Base-by-base conservation (phyloP, 129 eudicot species). In the Chrysanthemum makinoi region DNA sequence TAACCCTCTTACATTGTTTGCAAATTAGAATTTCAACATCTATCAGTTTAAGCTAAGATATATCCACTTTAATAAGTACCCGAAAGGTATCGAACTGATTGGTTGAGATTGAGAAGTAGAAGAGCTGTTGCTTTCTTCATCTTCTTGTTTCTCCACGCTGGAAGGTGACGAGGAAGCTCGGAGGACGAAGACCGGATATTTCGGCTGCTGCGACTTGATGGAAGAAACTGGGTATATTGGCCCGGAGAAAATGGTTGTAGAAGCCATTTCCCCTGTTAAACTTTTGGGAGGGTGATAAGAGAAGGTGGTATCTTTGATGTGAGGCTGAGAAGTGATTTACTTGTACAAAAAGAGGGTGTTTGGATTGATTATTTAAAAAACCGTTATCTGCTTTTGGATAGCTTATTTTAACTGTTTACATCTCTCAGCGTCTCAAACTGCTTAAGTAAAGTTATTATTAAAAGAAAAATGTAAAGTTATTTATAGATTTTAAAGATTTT, bases 231-330 rank as follows among this genome's bases (percentile, higher is more conserved):
- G 46, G 49, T 44, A 14, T 49, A 62, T 50, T 18, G 65, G 66
- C 60, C 57, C 33, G 60, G 81, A 70, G 77, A 70, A 77, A 60
- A 77, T 72, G 66, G 77, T 63, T 13, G 72, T 77, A 4, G 81
- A 76, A 11, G 81, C 81, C 81, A 77, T 77, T 61, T 61, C 43
- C 63, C 49, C 62, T 46, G 54, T 14, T 44, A 49, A 30, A 33
- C 2, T 49, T 60, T 44, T n/a, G 39, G 16, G 74, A 68, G 64
- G 63, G 17, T 1, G 30, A 68, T 44, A 50, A 57, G 6, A 57
- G 7, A 13, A 1, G 75, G 33, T 15, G 48, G 77, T 70, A 70
- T 77, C 72, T 70, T 7, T 65, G 58, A 62, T 62, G 59, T 70
- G 72, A 22, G 76, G 80, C 44, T 69, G 47, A 60, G 54, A 66